Conservation (phyloP, 164 flowering plant species). For the Dillenia suffruticosa region DNA sequence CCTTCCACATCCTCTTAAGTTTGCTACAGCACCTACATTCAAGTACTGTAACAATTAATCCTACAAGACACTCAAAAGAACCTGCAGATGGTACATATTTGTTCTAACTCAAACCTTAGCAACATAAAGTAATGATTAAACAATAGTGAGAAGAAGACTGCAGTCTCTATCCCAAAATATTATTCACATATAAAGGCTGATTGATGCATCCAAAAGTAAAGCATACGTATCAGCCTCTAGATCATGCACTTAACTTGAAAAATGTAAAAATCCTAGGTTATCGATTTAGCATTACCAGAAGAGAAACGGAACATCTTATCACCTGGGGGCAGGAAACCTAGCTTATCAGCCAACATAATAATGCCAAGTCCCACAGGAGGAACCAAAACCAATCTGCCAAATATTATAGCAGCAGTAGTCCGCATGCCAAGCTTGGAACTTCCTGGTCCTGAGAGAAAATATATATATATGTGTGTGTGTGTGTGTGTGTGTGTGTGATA, state of each 20-base stretch:
- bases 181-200: no score
- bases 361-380: slow-evolving; percentile 91
- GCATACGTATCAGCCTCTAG: no score
- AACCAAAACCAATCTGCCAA: slow-evolving; percentile 77
- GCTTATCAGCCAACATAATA: slow-evolving; percentile 82
- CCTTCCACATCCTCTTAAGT: slow-evolving; percentile 86
- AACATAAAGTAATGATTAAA: background rate
- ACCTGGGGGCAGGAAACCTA: slow-evolving; percentile 82
- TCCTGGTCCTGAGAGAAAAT: slow-evolving; percentile 65
- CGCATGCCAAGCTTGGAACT: slow-evolving; percentile 81
- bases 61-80: no score
- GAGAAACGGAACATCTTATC: slow-evolving; percentile 94
- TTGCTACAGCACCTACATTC: slow-evolving; percentile 84
- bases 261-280: no score
- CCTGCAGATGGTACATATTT: no score
- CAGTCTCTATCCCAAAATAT: no score
- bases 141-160: background rate
- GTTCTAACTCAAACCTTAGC: background rate
- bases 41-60: background rate
- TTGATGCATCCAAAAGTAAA: no score
- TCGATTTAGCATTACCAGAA: slow-evolving; percentile 44
- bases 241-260: background rate
- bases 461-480: no score
- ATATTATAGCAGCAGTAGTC: slow-evolving; percentile 84
- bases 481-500: no score